phyloP scores from a whole-genome alignment of 1,284 basidiomycete species.

The Ganoderma multipileum region DNA sequence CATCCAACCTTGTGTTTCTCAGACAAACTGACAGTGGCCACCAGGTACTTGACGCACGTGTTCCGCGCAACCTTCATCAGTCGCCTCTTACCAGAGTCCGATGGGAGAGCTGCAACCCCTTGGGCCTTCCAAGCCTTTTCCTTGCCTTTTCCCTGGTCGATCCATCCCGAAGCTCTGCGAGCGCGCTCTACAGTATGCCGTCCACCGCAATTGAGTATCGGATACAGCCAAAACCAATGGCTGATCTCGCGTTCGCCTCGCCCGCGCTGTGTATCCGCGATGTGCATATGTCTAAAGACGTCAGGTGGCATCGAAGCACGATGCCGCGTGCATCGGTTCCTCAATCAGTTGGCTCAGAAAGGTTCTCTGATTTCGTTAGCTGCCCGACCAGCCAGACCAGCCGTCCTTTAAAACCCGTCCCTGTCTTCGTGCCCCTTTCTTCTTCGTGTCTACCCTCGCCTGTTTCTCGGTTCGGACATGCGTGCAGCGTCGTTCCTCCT shows the following conservation, averaged over 20 bases:
- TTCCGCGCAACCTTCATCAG: constrained; percentile 21
- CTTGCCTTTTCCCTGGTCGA: constrained; percentile 9
- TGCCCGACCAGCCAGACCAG: constrained; percentile 29
- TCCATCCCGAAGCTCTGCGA: constrained; percentile 6
- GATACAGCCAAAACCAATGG: background rate
- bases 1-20: background rate
- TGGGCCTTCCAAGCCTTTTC: background rate
- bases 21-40: constrained; percentile 1
- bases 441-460: constrained; percentile 10
- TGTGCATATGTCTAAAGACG: background rate
- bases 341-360: constrained; percentile 24
- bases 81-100: background rate
- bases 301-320: constrained; percentile 27
- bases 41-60: constrained; percentile 14
- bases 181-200: background rate
- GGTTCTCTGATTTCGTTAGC: constrained; percentile 24
- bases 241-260: background rate
- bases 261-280: background rate
- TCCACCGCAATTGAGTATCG: background rate
- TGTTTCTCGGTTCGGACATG: constrained; percentile 19
- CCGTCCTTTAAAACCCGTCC: constrained; percentile 12
- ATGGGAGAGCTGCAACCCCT: background rate
- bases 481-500: constrained; percentile 24
- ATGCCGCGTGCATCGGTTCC: constrained; percentile 19
- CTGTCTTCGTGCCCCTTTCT: constrained; percentile 4